Percentiles rank a stretch among this genome's conserved stretches.
Conservation (phyloP, 495 filamentous ascomycete genomes). For the Xylaria acuta region DNA sequence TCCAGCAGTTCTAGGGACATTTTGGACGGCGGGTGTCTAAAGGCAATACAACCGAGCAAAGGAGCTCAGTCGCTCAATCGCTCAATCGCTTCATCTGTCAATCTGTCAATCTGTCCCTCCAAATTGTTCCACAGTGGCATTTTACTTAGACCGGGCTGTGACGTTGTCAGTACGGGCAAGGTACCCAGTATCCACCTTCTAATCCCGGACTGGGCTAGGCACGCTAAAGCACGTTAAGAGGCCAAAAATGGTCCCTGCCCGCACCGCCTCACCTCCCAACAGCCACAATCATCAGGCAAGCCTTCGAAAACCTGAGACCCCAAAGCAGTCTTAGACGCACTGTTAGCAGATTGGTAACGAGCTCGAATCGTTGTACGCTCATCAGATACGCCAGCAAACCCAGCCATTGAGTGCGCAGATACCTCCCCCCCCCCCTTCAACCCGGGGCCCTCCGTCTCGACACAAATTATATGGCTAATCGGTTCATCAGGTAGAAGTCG, state of each 20-base stretch:
- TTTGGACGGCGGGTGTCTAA: conserved; percentile 27
- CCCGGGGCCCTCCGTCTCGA: background rate
- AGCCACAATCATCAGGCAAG: conserved; percentile 18
- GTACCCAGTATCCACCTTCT: background rate
- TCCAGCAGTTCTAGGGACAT: conserved; percentile 68
- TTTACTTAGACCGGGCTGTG: background rate
- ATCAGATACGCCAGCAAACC: background rate
- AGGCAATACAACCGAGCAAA: background rate
- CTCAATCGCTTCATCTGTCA: no score
- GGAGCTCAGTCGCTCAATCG: no score
- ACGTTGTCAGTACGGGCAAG: background rate
- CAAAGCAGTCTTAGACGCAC: background rate
- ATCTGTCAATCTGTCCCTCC: conserved; percentile 2
- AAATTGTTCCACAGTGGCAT: conserved; percentile 21
- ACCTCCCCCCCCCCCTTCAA: background rate
- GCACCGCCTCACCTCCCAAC: conserved; percentile 9
- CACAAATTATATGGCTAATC: background rate
- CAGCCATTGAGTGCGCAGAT: conserved; percentile 15
- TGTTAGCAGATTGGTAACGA: background rate
- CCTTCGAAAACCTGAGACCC: conserved; percentile 23
- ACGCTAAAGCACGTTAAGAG: no score
- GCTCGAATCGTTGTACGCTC: background rate
- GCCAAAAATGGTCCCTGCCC: background rate
- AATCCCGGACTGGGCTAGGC: background rate
- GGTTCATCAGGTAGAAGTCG: background rate